Evolutionary conservation across 768 basidiomycete species (phyloP).

Genomic region (Amanita polypyramis): DNA sequence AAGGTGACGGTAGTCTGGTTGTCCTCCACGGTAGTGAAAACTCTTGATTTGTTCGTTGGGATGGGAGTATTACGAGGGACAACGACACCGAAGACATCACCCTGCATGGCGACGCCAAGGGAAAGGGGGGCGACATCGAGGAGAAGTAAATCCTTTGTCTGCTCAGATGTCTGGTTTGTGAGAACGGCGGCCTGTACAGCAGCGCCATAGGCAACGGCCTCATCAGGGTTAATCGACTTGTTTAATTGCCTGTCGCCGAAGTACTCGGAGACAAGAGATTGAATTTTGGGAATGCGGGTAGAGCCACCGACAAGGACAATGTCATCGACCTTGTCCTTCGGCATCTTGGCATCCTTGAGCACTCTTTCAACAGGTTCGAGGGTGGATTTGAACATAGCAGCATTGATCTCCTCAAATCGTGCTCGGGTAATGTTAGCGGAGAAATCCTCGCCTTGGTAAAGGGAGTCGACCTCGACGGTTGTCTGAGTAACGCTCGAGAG

Average conservation of each 20-base stretch:
- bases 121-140: slow-evolving; percentile 98
- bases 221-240: slow-evolving; percentile 99
- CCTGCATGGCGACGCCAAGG: slow-evolving; percentile 99
- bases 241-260: slow-evolving; percentile 97
- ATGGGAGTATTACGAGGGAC: slow-evolving; percentile 99
- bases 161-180: slow-evolving; percentile 96
- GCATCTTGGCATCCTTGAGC: slow-evolving; percentile 96
- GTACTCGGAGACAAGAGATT: slow-evolving; percentile 95
- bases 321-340: slow-evolving; percentile 95
- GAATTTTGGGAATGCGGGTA: slow-evolving; percentile 99
- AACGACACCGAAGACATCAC: slow-evolving; percentile 99
- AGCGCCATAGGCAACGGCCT: slow-evolving; percentile 99
- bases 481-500: slow-evolving; percentile 98
- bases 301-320: slow-evolving; percentile 99
- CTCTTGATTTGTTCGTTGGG: slow-evolving; percentile 97
- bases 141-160: slow-evolving; percentile 96
- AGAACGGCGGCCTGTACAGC: slow-evolving; percentile 99
- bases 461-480: slow-evolving; percentile 97
- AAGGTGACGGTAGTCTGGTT: slow-evolving; percentile 99
- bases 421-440: slow-evolving; percentile 98
- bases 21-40: slow-evolving; percentile 99
- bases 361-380: slow-evolving; percentile 98
- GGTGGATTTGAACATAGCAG: slow-evolving; percentile 89
- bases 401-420: slow-evolving; percentile 99
- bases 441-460: slow-evolving; percentile 98